These are phyloP conservation scores for Euphorbia schlechtendalii DNA, from an alignment of 441 rosid species.

Conservation along the genomic window DNA sequence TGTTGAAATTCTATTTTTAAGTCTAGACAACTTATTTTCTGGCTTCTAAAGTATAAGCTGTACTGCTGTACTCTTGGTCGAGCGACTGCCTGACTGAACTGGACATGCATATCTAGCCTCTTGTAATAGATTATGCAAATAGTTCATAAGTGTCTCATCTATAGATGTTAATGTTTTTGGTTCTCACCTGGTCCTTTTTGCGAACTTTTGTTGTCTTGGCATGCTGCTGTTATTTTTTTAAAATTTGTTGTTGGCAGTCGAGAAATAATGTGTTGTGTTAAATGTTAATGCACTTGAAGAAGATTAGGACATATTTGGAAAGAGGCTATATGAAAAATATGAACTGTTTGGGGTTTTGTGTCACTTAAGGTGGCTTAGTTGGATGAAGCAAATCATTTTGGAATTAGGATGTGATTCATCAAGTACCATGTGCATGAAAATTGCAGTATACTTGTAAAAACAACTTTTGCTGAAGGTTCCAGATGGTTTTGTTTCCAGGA, in stretches of 20 bases:
- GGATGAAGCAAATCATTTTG: neutral
- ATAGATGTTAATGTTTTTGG: neutral
- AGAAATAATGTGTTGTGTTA: neutral
- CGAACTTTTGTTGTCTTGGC: neutral
- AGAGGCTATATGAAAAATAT: neutral
- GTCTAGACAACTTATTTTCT: neutral
- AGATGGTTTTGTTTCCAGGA: neutral
- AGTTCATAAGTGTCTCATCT: neutral
- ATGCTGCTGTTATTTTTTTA: neutral
- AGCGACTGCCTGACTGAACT: neutral
- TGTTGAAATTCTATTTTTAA: neutral
- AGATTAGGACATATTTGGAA: neutral
- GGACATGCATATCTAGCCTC: neutral
- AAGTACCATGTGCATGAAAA: neutral
- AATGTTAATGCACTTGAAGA: neutral
- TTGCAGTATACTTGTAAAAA: neutral
- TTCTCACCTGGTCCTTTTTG: neutral
- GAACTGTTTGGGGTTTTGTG: neutral
- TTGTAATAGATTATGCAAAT: neutral
- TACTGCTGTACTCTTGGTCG: conserved; percentile 1
- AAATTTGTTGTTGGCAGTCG: neutral
- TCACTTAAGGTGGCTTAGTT: neutral
- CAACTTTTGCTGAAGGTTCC: neutral
- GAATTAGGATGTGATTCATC: neutral
- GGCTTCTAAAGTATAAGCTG: neutral